phyloP scores from a whole-genome alignment of 495 filamentous ascomycete genomes.

The Penicillium verhagenii region DNA sequence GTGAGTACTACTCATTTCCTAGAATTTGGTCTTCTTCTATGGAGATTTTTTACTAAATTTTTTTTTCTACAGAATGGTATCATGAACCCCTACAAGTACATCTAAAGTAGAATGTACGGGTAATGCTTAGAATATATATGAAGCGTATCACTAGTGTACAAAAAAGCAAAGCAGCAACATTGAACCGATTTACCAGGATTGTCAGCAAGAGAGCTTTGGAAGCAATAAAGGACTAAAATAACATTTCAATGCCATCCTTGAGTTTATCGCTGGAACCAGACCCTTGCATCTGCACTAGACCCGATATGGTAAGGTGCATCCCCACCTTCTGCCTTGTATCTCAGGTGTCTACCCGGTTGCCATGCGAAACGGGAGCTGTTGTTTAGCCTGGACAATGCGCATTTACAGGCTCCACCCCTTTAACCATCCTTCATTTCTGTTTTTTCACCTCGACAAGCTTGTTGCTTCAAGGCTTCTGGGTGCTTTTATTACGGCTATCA shows the following conservation, averaged over 20 bases:
- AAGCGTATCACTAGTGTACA: neutral
- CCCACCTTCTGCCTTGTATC: conserved; percentile 19
- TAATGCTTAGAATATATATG: neutral
- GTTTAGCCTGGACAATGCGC: conserved; percentile 30
- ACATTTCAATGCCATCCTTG: neutral
- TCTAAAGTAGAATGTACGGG: conserved; percentile 33
- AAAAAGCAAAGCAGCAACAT: neutral
- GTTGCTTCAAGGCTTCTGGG: conserved; percentile 9
- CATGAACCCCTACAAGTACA: conserved; percentile 93
- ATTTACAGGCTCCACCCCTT: conserved; percentile 31
- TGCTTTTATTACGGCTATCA: neutral
- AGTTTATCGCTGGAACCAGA: neutral
- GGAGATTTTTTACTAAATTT: neutral
- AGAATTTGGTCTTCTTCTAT: neutral
- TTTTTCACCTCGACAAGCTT: conserved; percentile 9
- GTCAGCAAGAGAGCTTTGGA: too few species aligned
- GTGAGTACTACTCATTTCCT: conserved; percentile 50
- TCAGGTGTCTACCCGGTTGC: conserved; percentile 33
- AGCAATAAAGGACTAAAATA: neutral
- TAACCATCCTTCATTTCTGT: conserved; percentile 14
- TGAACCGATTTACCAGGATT: too few species aligned
- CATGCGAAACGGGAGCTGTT: conserved; percentile 41
- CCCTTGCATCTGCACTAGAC: conserved; percentile 16
- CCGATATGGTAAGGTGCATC: conserved; percentile 1
- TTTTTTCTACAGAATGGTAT: conserved; percentile 69